A percentile compares a stretch with the other conserved stretches of the same genome.
Evolutionary conservation across 2,329 filamentous ascomycete genomes (phyloP).

Genomic region (Arthrobotrys musiformis): DNA sequence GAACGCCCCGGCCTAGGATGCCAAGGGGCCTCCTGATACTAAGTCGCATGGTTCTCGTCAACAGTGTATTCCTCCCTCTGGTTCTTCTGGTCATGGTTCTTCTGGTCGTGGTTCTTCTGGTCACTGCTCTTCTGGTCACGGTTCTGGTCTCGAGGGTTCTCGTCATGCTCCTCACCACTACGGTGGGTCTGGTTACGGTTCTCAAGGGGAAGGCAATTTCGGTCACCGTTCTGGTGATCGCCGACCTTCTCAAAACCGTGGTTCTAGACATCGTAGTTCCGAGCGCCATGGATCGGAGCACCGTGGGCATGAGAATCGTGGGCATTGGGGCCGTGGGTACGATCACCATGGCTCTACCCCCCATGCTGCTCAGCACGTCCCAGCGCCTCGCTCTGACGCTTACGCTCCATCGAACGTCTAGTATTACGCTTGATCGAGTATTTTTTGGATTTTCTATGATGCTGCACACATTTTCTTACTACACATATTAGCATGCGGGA

Average conservation of each 20-base stretch:
- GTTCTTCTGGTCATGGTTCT: background rate
- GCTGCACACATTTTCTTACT: background rate
- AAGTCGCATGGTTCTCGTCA: background rate
- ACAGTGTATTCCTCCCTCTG: background rate
- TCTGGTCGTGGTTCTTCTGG: background rate
- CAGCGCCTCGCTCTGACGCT: too few relatives aligned
- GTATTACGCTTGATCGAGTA: background rate
- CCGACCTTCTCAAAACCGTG: too few relatives aligned
- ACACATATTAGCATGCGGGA: conserved; percentile 17
- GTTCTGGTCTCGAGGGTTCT: background rate
- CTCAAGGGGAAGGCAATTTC: background rate
- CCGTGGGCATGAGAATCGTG: too few relatives aligned
- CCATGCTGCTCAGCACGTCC: too few relatives aligned
- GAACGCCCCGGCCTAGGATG: conserved; percentile 4
- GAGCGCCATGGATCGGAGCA: background rate
- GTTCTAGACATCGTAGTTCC: background rate
- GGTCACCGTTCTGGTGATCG: background rate
- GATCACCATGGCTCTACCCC: too few relatives aligned
- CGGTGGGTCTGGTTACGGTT: background rate
- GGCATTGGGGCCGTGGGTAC: background rate
- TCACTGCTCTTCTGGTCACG: background rate
- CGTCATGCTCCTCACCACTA: too few relatives aligned
- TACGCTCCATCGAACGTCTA: background rate
- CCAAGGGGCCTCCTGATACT: background rate
- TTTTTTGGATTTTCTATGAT: background rate